Base-by-base conservation (phyloP, 2,329 filamentous ascomycete genomes). In the Didymella arachidicola region DNA sequence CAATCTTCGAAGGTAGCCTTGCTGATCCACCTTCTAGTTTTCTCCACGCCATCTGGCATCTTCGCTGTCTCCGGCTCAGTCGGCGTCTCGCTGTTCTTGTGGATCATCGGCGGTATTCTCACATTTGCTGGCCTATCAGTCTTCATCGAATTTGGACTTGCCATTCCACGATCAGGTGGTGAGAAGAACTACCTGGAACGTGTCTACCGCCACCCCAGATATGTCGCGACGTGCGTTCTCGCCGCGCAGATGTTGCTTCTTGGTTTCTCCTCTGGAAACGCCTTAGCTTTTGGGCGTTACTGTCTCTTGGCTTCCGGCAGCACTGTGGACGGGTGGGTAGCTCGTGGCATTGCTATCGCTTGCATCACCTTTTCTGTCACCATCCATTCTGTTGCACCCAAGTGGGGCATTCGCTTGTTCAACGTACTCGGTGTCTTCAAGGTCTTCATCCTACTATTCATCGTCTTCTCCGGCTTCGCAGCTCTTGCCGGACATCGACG, bases 101-200 rank as follows among this genome's bases (percentile, higher is more conserved):
- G 85, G 85, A 78, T 84, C 1, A 72, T 85, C 10, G 84, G 73
- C 16, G 73, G 72, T 2, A 73, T 87, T 47, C 77, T 88, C 25
- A 84, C 86, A 2, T 85, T 86, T 64, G 82, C 80, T 61, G 86
- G 86, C 22, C 78, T 88, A 12, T 83, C 82, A 53, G 85, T 89
- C 4, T 88, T 84, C 70, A 81, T 89, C 47, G 87, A 88, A 66
- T 88, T 87, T 64, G 86, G 86, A 25, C 79, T 86, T 4, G 85
- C 84, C 4, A 87, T 88, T 34, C 86, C 86, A 2, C 79, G 83
- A 34, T 87, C 84, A 14, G 86, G 87, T 14, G 87, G 87, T 19
- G 86, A 88, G 62, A 89, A 89, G 79, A 86, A 87, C 71, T 89
- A 89, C 68, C 83, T 89, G 14, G 86, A 89, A 67, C 80, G 83